Percentiles rank a stretch among this genome's conserved stretches.
Conservation (phyloP, 805 yeast species). For the Maudiozyma pseudohumilis region DNA sequence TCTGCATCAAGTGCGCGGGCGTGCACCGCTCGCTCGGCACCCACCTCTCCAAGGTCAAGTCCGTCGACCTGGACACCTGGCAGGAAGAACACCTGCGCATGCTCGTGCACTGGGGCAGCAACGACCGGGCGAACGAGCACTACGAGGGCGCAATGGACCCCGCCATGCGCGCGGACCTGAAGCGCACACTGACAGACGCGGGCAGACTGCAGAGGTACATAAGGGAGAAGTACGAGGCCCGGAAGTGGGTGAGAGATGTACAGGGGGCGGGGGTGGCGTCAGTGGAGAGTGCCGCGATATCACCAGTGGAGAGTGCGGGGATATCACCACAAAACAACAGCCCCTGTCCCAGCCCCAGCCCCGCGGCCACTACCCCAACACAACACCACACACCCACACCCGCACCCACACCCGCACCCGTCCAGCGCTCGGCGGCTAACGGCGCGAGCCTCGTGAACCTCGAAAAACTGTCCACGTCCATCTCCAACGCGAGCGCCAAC, state of each 20-base stretch:
- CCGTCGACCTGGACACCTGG: constrained; percentile 95
- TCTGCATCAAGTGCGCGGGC: constrained; percentile 93
- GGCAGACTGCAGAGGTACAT: constrained; percentile 82
- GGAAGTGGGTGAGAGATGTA: constrained; percentile 66
- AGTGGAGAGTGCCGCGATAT: too few species aligned
- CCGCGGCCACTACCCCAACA: too few species aligned
- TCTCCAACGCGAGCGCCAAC: background rate
- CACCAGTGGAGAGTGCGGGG: too few species aligned
- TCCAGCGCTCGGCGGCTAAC: too few species aligned
- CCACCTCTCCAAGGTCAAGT: constrained; percentile 84
- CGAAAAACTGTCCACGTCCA: constrained; percentile 5
- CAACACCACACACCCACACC: too few species aligned
- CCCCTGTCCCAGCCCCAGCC: too few species aligned
- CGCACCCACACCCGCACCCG: too few species aligned
- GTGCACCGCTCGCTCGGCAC: constrained; percentile 94
- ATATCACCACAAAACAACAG: too few species aligned
- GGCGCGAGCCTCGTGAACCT: constrained; percentile 3
- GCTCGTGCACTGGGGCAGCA: constrained; percentile 83
- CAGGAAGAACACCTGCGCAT: constrained; percentile 80
- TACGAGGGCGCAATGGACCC: constrained; percentile 67
- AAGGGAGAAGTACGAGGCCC: constrained; percentile 82
- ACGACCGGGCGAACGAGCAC: constrained; percentile 52
- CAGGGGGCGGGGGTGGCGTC: too few species aligned
- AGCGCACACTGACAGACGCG: constrained; percentile 48
- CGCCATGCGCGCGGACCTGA: constrained; percentile 4